Percentiles rank a stretch among this genome's conserved stretches.
These are phyloP conservation scores for Colletotrichum sp. DNA, from an alignment of 2,329 filamentous ascomycete species.

Conservation along the genomic window DNA sequence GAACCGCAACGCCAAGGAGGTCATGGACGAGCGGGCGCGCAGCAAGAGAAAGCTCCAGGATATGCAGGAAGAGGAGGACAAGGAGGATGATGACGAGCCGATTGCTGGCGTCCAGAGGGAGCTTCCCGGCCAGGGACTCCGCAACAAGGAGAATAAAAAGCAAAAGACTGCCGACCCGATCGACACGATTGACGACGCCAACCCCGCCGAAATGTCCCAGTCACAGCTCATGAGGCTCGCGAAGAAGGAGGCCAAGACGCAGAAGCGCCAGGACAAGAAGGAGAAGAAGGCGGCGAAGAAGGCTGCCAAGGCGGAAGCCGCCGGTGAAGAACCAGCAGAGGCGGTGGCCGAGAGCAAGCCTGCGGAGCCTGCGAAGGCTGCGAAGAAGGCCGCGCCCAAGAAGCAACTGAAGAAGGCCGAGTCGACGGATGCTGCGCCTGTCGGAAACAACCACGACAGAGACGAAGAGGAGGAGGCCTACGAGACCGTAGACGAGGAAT, in stretches of 20 bases:
- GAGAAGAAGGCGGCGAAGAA: slow-evolving; percentile 35
- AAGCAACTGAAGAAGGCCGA: slow-evolving; percentile 34
- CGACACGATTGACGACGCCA: slow-evolving; percentile 18
- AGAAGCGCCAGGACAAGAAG: slow-evolving; percentile 54
- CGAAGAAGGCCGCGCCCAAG: slow-evolving; percentile 40
- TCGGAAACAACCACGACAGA: slow-evolving; percentile 12
- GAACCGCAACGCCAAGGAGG: slow-evolving; percentile 86
- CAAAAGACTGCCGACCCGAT: slow-evolving; percentile 42
- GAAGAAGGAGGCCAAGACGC: slow-evolving; percentile 34
- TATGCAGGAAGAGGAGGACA: slow-evolving; percentile 53
- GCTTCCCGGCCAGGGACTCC: slow-evolving; percentile 69
- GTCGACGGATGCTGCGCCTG: slow-evolving; percentile 24
- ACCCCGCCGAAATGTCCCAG: slow-evolving; percentile 24
- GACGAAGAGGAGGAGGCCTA: slow-evolving; percentile 20
- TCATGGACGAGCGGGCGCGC: slow-evolving; percentile 78
- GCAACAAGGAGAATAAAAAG: slow-evolving; percentile 59
- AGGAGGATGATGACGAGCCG: slow-evolving; percentile 47
- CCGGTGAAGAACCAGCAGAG: background rate
- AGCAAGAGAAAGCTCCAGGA: slow-evolving; percentile 84
- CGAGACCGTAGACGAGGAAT: slow-evolving; percentile 13
- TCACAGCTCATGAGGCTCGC: slow-evolving; percentile 21
- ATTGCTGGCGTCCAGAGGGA: slow-evolving; percentile 63
- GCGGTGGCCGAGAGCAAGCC: slow-evolving; percentile 45
- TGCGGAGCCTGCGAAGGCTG: slow-evolving; percentile 40
- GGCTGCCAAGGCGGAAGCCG: slow-evolving; percentile 25